Evolutionary conservation across 345 rosid genomes (phyloP).

Genomic region (Salix brachista): DNA sequence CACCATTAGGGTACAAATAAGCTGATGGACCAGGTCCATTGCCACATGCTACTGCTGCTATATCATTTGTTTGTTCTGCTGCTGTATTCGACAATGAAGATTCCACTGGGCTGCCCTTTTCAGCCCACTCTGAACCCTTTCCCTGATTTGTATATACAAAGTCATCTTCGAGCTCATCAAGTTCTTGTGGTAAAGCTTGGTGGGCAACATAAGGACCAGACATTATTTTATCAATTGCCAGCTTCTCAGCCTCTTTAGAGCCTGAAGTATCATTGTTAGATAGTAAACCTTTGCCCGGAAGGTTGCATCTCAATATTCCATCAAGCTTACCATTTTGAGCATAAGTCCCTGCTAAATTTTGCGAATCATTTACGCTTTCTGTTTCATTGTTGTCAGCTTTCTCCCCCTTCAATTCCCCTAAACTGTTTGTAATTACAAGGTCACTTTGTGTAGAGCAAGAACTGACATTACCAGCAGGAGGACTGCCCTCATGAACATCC

Average conservation of each 20-base stretch:
- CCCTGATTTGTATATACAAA: conserved; percentile 41
- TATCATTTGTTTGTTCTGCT: background rate
- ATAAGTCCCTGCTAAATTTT: conserved; percentile 10
- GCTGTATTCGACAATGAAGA: conserved; percentile 26
- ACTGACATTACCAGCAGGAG: conserved; percentile 37
- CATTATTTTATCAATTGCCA: conserved; percentile 56
- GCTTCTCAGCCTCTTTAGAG: conserved; percentile 56
- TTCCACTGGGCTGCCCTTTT: conserved; percentile 19
- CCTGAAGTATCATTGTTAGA: conserved; percentile 31
- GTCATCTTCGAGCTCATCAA: conserved; percentile 75
- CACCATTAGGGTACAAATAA: conserved; percentile 26
- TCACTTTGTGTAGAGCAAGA: conserved; percentile 36
- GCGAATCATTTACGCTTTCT: conserved; percentile 15
- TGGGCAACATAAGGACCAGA: conserved; percentile 46
- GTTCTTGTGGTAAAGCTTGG: conserved; percentile 56
- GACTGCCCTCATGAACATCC: conserved; percentile 47
- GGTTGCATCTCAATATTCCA: conserved; percentile 17
- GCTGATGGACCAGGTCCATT: conserved; percentile 35
- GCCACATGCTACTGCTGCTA: conserved; percentile 23
- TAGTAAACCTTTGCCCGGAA: conserved; percentile 12
- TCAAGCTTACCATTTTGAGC: conserved; percentile 26
- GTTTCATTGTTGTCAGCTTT: conserved; percentile 22
- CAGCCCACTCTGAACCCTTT: conserved; percentile 17
- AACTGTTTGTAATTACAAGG: conserved; percentile 13
- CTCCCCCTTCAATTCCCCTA: conserved; percentile 24